These are phyloP conservation scores for Sarocladiaceae sp. DNA, from an alignment of 2,329 filamentous ascomycete genomes.

Conservation along the genomic window DNA sequence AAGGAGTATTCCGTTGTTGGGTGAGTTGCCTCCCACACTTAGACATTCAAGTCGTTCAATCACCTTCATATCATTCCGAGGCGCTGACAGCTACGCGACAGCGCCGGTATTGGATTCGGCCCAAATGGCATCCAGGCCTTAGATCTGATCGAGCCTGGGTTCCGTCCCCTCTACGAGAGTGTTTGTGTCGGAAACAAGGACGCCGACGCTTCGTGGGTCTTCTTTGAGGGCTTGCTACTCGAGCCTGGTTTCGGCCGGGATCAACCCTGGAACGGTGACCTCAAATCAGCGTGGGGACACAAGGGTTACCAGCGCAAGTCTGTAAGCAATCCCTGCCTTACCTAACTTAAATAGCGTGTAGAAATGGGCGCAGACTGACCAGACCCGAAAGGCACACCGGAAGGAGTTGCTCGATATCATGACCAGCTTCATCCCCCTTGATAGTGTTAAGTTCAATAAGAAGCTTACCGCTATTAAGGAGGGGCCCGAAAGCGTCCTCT, in stretches of 20 bases:
- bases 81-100: background rate
- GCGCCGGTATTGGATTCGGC: background rate
- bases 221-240: background rate
- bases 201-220: background rate
- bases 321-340: background rate
- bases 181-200: background rate
- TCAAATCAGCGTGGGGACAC: background rate
- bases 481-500: background rate
- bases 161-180: background rate
- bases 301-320: background rate
- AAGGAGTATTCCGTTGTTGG: background rate
- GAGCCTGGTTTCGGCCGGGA: background rate
- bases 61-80: background rate
- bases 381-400: background rate
- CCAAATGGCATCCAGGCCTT: background rate
- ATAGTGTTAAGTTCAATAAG: constrained; percentile 4
- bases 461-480: constrained; percentile 1
- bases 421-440: constrained; percentile 3
- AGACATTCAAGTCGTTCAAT: background rate
- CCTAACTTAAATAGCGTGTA: too few relatives aligned
- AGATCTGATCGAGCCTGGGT: background rate
- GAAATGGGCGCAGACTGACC: too few relatives aligned
- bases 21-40: background rate
- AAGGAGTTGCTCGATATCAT: constrained; percentile 5
- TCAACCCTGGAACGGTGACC: background rate